Conservation (phyloP, 805 yeast species). For the Tetrapisispora namnaoensis region DNA sequence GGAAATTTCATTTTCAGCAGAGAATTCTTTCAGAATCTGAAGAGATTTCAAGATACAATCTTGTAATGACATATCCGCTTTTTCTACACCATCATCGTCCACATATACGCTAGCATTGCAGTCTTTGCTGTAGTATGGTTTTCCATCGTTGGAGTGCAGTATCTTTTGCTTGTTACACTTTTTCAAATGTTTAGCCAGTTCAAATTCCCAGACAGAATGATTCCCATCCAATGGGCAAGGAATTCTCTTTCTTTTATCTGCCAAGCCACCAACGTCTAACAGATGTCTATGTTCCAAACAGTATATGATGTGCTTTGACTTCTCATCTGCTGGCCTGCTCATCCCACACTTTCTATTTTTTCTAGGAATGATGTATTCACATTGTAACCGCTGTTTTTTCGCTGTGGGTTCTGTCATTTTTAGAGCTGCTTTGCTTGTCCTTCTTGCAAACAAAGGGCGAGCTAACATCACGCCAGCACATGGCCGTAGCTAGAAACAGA, state of each 20-base stretch:
- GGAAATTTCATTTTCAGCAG: background rate
- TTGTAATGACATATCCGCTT: slow-evolving; percentile 4
- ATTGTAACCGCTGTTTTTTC: slow-evolving; percentile 12
- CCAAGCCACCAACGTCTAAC: background rate
- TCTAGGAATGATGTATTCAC: slow-evolving; percentile 18
- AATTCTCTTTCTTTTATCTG: background rate
- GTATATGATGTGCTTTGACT: slow-evolving; percentile 4
- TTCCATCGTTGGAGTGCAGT: slow-evolving; percentile 23
- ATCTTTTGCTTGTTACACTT: slow-evolving; percentile 47
- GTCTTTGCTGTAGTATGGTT: slow-evolving; percentile 44
- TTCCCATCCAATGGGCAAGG: slow-evolving; percentile 17
- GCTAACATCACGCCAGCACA: no score
- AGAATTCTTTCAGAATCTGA: background rate
- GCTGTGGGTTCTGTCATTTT: background rate
- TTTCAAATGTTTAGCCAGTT: slow-evolving; percentile 44
- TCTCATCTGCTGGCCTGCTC: slow-evolving; percentile 14
- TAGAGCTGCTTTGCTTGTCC: background rate
- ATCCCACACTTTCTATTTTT: slow-evolving; percentile 27
- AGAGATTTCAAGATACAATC: slow-evolving; percentile 11
- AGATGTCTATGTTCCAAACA: slow-evolving; percentile 62
- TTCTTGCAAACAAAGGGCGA: background rate
- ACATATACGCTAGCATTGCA: slow-evolving; percentile 29
- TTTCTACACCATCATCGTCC: background rate
- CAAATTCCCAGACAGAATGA: slow-evolving; percentile 61
- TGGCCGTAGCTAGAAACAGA: no score